phyloP scores from a whole-genome alignment of 192 early-diverging fungal species.

The Phlyctochytrium arcticum region DNA sequence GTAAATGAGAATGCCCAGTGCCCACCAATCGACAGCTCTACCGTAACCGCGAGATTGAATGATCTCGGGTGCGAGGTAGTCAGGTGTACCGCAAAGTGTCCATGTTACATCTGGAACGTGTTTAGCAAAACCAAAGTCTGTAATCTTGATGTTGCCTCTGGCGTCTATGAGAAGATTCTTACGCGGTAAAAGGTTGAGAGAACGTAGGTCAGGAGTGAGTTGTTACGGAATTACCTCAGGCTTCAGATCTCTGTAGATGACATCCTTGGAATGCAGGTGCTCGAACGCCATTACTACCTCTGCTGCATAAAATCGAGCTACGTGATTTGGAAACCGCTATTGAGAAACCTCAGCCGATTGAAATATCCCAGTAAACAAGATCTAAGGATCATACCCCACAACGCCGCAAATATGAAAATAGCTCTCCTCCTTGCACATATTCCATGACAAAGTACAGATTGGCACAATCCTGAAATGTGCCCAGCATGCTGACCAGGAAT shows the following conservation, averaged over 20 bases:
- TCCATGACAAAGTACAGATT: conserved; percentile 96
- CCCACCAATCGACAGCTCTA: conserved; percentile 67
- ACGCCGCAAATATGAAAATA: conserved; percentile 88
- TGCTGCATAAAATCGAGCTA: conserved; percentile 85
- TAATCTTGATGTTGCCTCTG: conserved; percentile 78
- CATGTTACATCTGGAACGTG: conserved; percentile 77
- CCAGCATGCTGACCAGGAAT: conserved; percentile 89
- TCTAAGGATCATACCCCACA: conserved; percentile 58
- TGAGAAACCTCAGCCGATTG: conserved; percentile 6
- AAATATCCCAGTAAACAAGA: not conserved
- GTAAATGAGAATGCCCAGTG: conserved; percentile 61
- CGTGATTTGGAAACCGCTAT: conserved; percentile 81
- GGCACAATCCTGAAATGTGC: conserved; percentile 87
- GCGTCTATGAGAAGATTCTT: conserved; percentile 71
- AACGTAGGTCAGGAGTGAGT: too few species aligned
- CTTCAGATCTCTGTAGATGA: conserved; percentile 90
- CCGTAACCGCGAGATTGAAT: conserved; percentile 69
- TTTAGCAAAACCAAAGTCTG: conserved; percentile 83
- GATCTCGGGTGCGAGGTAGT: conserved; percentile 68
- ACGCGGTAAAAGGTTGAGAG: not conserved
- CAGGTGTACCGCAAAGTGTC: conserved; percentile 84
- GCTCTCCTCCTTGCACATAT: conserved; percentile 93
- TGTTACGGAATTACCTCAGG: conserved; percentile 66
- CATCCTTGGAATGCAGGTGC: conserved; percentile 78
- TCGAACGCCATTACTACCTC: conserved; percentile 87